Evolutionary conservation across 106 monocot genomes (phyloP).

Genomic region (Acorus gramineus): DNA sequence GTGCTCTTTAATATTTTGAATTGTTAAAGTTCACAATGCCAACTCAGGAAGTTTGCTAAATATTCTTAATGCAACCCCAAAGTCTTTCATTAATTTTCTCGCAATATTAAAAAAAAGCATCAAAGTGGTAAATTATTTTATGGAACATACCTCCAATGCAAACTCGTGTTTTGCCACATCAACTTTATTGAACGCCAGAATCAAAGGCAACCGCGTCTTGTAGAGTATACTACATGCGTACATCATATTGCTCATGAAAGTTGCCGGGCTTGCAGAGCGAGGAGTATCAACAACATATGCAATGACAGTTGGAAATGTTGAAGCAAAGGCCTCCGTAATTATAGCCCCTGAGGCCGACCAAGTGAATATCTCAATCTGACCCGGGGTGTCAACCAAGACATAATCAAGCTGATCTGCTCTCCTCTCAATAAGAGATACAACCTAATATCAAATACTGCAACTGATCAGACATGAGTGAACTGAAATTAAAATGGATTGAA

Average conservation of each 20-base stretch:
- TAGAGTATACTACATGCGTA: conserved; percentile 99
- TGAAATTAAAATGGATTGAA: neutral
- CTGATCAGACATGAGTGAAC: neutral
- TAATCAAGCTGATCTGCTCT: conserved; percentile 91
- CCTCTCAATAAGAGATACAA: conserved; percentile 70
- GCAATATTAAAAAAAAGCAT: too few species aligned
- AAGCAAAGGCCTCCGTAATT: conserved; percentile 93
- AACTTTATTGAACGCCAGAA: conserved; percentile 84
- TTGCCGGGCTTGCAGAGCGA: conserved; percentile 68
- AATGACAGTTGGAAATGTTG: conserved; percentile 87
- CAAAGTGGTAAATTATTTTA: neutral
- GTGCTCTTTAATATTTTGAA: too few species aligned
- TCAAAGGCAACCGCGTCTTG: conserved; percentile 86
- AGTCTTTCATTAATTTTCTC: too few species aligned
- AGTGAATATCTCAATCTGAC: conserved; percentile 97
- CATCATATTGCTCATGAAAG: conserved; percentile 99
- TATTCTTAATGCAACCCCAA: too few species aligned
- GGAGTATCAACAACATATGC: conserved; percentile 96
- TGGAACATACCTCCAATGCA: conserved; percentile 64
- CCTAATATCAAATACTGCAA: conserved; percentile 30
- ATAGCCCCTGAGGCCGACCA: conserved; percentile 99
- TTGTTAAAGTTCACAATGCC: too few species aligned
- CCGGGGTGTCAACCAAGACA: conserved; percentile 92
- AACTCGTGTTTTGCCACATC: conserved; percentile 96
- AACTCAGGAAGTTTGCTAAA: too few species aligned